These are phyloP conservation scores for Mycotypha africana DNA, from an alignment of 371 early-diverging fungal genomes.

Conservation along the genomic window DNA sequence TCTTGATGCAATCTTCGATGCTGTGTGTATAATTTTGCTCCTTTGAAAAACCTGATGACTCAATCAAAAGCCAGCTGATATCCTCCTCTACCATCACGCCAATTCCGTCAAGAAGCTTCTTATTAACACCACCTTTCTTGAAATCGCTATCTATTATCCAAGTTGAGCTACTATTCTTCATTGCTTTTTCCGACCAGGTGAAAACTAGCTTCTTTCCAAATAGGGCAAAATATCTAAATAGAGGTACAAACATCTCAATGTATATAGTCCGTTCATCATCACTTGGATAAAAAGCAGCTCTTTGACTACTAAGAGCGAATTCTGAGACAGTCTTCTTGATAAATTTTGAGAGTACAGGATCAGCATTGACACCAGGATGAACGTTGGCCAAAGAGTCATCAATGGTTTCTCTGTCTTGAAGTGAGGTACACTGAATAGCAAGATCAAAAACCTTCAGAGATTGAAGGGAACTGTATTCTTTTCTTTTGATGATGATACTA, in stretches of 20 bases:
- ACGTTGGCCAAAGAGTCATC: constrained; percentile 1
- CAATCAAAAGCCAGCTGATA: no score
- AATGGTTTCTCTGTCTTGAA: constrained; percentile 1
- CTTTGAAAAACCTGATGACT: no score
- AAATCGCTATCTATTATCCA: no score
- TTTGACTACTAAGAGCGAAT: constrained; percentile 5
- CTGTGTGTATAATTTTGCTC: no score
- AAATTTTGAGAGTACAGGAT: constrained; percentile 8
- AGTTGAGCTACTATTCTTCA: no score
- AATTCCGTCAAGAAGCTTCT: no score
- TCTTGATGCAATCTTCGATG: constrained; percentile 11
- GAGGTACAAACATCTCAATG: constrained; percentile 2
- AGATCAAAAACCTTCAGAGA: constrained; percentile 2
- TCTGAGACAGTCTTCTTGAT: constrained; percentile 2
- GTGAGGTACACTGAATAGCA: constrained; percentile 2
- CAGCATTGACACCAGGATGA: constrained; percentile 3
- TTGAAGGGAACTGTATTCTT: constrained; percentile 2
- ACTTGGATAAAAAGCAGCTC: constrained; percentile 1
- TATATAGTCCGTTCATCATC: constrained; percentile 4
- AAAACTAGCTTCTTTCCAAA: no score
- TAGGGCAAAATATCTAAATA: no score
- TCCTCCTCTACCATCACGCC: no score
- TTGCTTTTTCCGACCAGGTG: no score
- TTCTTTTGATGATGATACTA: constrained; percentile 8
- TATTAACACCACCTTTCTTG: no score